Evolutionary conservation across 495 filamentous ascomycete genomes (phyloP).

Genomic region (Penicillium salamii): DNA sequence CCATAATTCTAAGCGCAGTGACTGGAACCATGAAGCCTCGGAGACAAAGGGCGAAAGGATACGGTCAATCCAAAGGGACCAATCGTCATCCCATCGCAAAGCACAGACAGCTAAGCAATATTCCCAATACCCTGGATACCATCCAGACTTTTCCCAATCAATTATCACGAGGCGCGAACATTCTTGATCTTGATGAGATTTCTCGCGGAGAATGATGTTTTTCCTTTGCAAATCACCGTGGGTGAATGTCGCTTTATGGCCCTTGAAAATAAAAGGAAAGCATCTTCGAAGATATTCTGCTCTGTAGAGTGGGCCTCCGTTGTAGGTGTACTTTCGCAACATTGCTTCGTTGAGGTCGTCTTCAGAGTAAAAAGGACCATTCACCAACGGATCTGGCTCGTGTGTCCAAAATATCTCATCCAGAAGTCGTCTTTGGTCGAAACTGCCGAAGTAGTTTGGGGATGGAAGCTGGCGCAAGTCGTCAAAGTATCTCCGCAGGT

Average conservation of each 20-base stretch:
- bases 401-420: constrained; percentile 31
- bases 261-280: constrained; percentile 21
- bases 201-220: constrained; percentile 13
- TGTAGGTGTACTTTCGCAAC: constrained; percentile 22
- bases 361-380: constrained; percentile 33
- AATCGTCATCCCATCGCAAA: constrained; percentile 35
- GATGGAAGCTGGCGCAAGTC: constrained; percentile 32
- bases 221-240: constrained; percentile 23
- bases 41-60: constrained; percentile 15
- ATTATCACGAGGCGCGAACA: constrained; percentile 31
- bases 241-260: constrained; percentile 14
- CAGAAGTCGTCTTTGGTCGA: constrained; percentile 27
- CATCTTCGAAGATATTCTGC: constrained; percentile 31
- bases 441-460: constrained; percentile 28
- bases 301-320: constrained; percentile 18
- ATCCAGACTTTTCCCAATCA: constrained; percentile 45
- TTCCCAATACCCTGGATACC: constrained; percentile 45
- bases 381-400: constrained; percentile 18
- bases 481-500: constrained; percentile 28
- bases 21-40: not conserved
- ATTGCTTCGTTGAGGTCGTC: constrained; percentile 29
- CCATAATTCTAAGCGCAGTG: not conserved
- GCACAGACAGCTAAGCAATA: constrained; percentile 30
- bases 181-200: constrained; percentile 16
- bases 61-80: constrained; percentile 30